Evolutionary conservation across 495 filamentous ascomycete species (phyloP).

Genomic region (Extremus antarcticus): DNA sequence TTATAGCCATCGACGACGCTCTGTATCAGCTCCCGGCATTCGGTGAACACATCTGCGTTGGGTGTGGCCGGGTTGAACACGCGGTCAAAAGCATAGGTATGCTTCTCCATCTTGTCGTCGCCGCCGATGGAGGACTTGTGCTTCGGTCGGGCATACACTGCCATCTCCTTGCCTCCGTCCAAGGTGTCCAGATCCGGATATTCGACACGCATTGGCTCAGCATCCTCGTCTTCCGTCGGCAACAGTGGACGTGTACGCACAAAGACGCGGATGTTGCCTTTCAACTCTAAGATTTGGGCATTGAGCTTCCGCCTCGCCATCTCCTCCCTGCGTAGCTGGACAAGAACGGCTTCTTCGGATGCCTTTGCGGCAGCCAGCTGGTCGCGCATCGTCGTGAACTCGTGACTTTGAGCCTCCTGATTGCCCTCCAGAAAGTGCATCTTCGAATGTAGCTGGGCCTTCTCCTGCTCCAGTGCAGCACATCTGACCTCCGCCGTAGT

Average conservation of each 20-base stretch:
- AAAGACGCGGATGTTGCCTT: constrained; percentile 97
- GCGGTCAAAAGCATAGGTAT: constrained; percentile 85
- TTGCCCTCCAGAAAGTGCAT: constrained; percentile 84
- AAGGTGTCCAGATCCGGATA: constrained; percentile 71
- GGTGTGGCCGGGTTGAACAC: constrained; percentile 70
- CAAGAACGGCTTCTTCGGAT: constrained; percentile 55
- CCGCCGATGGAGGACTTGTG: constrained; percentile 65
- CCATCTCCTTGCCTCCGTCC: constrained; percentile 59
- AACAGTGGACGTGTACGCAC: constrained; percentile 86
- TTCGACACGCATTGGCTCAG: constrained; percentile 54
- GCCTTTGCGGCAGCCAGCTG: constrained; percentile 65
- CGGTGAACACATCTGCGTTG: constrained; percentile 86
- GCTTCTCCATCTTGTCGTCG: constrained; percentile 57
- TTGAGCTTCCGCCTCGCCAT: constrained; percentile 83
- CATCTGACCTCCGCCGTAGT: constrained; percentile 40
- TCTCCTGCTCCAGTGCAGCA: constrained; percentile 19
- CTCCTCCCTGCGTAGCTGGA: constrained; percentile 84
- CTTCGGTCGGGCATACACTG: constrained; percentile 73
- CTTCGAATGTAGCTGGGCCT: constrained; percentile 29
- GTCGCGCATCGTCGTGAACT: constrained; percentile 65
- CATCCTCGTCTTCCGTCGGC: constrained; percentile 30
- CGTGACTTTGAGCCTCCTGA: constrained; percentile 69
- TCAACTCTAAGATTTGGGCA: constrained; percentile 97
- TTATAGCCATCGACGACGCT: constrained; percentile 96
- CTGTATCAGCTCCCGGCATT: constrained; percentile 95